Base-by-base conservation (phyloP, 2,329 filamentous ascomycete genomes). In the Aspergillus candidus region DNA sequence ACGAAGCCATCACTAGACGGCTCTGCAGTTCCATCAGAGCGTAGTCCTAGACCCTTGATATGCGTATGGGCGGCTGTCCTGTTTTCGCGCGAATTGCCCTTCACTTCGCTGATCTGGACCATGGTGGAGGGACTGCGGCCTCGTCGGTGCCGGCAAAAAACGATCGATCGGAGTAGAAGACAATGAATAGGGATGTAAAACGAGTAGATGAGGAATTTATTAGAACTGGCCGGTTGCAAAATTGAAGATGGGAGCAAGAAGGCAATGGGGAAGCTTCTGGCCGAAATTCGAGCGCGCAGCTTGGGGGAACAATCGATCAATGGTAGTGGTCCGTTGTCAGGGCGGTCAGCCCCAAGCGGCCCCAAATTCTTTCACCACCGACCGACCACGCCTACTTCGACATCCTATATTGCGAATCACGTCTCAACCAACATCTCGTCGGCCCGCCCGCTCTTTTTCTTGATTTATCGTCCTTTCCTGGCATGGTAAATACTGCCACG, bases 21-120 rank as follows among this genome's bases (percentile, higher is more conserved):
- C 64, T 95, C 90, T 50, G 93, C 88, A 41, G 79, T 83, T 51
- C 93, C 93, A 82, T 95, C 88, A 39, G 80, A 66, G 62, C 87
- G 86, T 56, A 98, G 72, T 13, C 93, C 93, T 33, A 98, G 77
- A 40, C 93, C 93, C 67, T 89, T 94, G 78, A 98, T 98, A 71
- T 98, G 93, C 41, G 91, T 96, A 72, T 98, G 93, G 57, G 91
- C 86, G 49, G 93, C 91, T 38, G 93, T 98, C 65, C 93, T 84
- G 73, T 94, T 93, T 70, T 96, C 91, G 75, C 93, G 89, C 74
- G 83, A 83, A 72, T 88, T 91, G 74, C 86, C 86, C 77, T 94
- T 94, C 63, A 94, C 87, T 74, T 95, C 89, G 74, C 86, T 94
- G 71, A 93, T 89, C 68, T 89, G 84, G 59, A 91, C 86, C 86